Percentiles rank a stretch among this genome's conserved stretches.
These are phyloP conservation scores for Calophaca sinica DNA, from an alignment of 306 rosid genomes.

Conservation along the genomic window DNA sequence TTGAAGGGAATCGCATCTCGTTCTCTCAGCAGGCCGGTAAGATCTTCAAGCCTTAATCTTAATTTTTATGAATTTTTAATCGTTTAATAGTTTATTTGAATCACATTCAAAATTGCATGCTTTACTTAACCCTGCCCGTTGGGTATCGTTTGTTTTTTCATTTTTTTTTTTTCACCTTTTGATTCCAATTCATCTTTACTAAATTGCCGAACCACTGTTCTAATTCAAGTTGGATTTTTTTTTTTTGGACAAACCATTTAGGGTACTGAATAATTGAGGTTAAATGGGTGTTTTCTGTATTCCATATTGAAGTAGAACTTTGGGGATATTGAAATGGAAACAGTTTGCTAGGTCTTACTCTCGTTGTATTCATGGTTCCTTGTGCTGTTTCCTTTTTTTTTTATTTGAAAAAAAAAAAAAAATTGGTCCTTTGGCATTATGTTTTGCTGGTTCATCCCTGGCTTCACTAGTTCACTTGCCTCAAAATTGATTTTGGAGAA, in stretches of 20 bases:
- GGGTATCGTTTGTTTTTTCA: slow-evolving; percentile 6
- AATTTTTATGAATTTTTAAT: neutral
- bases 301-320: neutral
- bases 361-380: neutral
- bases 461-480: slow-evolving; percentile 13
- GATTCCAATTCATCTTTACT: neutral
- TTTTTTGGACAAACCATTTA: too few species aligned
- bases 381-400: neutral
- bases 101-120: neutral
- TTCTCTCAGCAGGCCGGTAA: slow-evolving; percentile 12
- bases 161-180: neutral
- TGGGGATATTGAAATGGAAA: neutral
- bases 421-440: slow-evolving; percentile 13
- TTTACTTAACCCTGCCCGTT: neutral
- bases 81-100: neutral
- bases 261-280: too few species aligned
- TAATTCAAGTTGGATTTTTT: too few species aligned
- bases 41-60: neutral
- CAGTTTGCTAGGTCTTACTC: neutral
- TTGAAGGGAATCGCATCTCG: slow-evolving; percentile 37
- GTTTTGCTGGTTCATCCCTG: neutral
- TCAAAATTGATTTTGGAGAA: neutral
- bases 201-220: too few species aligned
- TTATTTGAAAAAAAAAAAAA: neutral
- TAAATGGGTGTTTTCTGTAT: too few species aligned